Base-by-base conservation (phyloP, 129 eudicot genomes). In the Oenanthe sinensis region DNA sequence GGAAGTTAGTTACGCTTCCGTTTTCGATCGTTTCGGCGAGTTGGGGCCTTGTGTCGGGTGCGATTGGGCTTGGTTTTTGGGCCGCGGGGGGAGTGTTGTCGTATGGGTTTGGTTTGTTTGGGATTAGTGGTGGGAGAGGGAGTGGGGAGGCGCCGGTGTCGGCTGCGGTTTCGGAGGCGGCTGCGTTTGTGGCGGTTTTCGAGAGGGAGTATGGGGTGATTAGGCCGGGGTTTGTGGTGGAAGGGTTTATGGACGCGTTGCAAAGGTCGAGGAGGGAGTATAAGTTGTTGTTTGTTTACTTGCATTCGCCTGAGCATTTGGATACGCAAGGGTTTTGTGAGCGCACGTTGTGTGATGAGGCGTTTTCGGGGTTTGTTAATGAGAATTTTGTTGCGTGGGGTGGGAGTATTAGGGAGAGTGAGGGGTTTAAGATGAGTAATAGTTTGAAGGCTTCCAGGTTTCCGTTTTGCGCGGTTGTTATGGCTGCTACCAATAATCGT, bases 341-440 rank as follows among this genome's bases (percentile, higher is more conserved):
- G 67, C 68, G 93, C 68, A 90, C 93, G 37, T 55, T 96, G 83
- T 90, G 97, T 77, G 75, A 85, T 33, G 97, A 92, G 71, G 81
- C 80, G 30, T 73, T 96, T 74, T 82, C 84, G 0, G 95, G 81
- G 36, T 92, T 96, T 83, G 84, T 96, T 63, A 90, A 96, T 75
- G 97, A 92, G 85, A 92, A 96, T 76, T 96, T 96, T 60, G 96
- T 96, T 33, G 85, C 87, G 22, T 96, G 99, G 99, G 99, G 99
- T 76, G 99, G 91, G 80, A 92, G 90, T 78, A 90, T 92, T 71
- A 88, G 93, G 79, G 80, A 87, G 2, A 92, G 93, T 76, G 99
- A 96, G 79, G 99, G 99, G 60, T 96, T 96, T 77, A 92, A 96
- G 90, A 96, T 96, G 99, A 92, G 99, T 84, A 92, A 90, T 39